Percentiles rank a stretch among this genome's conserved stretches.
Conservation (phyloP, 164 flowering plant species). For the Magnolia kwangsiensis region DNA sequence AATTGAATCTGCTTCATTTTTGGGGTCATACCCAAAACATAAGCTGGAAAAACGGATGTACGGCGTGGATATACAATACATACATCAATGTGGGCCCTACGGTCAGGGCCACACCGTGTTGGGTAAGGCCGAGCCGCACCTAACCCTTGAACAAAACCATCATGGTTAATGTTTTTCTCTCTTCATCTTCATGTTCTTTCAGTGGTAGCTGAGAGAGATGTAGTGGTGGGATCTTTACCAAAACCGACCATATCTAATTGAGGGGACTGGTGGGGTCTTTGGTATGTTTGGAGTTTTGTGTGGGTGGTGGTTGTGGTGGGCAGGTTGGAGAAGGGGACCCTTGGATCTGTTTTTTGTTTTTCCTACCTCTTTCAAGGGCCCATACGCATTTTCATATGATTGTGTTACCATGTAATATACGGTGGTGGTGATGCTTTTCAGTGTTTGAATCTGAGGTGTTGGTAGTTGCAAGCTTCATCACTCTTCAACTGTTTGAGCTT, state of each 20-base stretch:
- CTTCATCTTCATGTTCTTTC: background rate
- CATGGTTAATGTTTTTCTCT: background rate
- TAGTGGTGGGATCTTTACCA: slow-evolving; percentile 4
- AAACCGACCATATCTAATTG: slow-evolving; percentile 1
- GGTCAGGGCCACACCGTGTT: no score
- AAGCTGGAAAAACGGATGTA: no score
- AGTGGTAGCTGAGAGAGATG: background rate
- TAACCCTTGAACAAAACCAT: background rate
- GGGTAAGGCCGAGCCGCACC: no score
- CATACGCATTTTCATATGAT: background rate
- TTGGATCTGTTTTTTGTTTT: background rate
- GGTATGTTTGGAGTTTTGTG: slow-evolving; percentile 1
- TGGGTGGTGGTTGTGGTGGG: background rate
- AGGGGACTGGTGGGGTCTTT: background rate
- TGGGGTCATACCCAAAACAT: no score
- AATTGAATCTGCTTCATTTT: no score
- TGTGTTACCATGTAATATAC: background rate
- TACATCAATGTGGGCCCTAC: no score
- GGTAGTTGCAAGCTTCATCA: no score
- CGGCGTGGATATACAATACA: no score
- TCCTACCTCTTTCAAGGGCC: background rate
- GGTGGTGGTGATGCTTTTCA: slow-evolving; percentile 1
- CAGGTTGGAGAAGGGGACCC: background rate
- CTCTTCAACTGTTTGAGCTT: background rate
- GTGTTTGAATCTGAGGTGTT: background rate